A percentile compares a stretch with the other conserved stretches of the same genome.
Conservation (phyloP, 1,284 basidiomycete genomes). For the Cutaneotrichosporon sp. region DNA sequence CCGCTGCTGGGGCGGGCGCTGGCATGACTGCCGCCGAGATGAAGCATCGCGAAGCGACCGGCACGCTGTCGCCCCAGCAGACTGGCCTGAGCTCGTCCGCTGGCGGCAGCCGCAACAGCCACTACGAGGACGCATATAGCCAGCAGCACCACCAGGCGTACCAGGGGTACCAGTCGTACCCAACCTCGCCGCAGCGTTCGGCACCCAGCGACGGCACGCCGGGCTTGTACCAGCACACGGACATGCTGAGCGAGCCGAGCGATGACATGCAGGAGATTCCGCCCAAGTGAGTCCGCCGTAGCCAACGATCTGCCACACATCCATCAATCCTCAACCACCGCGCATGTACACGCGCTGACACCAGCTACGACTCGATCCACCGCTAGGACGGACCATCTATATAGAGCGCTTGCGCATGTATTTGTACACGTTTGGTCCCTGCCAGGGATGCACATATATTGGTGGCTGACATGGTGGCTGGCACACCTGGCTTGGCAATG, state of each 20-base stretch:
- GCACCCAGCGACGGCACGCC: slow-evolving; percentile 8
- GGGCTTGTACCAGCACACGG: slow-evolving; percentile 22
- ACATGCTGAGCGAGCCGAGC: slow-evolving; percentile 32
- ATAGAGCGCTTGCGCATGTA: background rate
- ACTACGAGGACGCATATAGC: slow-evolving; percentile 9
- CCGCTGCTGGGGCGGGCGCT: slow-evolving; percentile 11
- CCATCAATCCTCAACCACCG: no score
- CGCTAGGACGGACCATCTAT: background rate
- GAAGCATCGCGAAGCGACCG: slow-evolving; percentile 10
- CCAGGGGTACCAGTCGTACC: slow-evolving; percentile 4
- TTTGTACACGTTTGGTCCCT: background rate
- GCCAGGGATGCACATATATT: background rate
- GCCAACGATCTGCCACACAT: no score
- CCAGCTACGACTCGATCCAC: slow-evolving; percentile 31
- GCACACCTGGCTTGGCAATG: background rate
- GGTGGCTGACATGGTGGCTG: background rate
- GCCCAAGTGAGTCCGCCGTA: slow-evolving; percentile 33
- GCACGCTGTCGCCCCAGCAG: slow-evolving; percentile 9
- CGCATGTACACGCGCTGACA: background rate
- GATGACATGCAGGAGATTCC: slow-evolving; percentile 41
- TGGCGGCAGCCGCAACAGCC: background rate
- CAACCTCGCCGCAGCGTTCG: background rate
- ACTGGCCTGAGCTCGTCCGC: slow-evolving; percentile 4
- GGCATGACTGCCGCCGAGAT: slow-evolving; percentile 5
- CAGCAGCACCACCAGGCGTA: slow-evolving; percentile 6